Evolutionary conservation across 2,329 filamentous ascomycete genomes (phyloP).

Genomic region (Davidsoniella eucalypti): DNA sequence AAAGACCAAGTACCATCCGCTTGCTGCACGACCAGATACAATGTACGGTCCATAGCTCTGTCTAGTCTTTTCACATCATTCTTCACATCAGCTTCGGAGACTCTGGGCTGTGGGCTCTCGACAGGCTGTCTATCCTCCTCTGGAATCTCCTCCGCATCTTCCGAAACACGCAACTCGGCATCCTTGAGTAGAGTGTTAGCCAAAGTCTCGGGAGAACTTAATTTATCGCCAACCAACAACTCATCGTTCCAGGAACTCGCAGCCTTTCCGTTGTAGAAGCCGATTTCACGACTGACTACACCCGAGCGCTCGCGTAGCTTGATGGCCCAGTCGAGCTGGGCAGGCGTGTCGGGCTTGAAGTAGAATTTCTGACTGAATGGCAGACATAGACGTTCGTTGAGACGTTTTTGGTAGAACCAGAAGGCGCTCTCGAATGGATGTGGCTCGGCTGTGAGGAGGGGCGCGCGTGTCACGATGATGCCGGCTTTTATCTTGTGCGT

Average conservation of each 20-base stretch:
- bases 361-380: constrained; percentile 87
- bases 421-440: constrained; percentile 82
- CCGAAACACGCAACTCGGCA: constrained; percentile 46
- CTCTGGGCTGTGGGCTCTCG: constrained; percentile 51
- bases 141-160: constrained; percentile 42
- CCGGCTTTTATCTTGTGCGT: constrained; percentile 41
- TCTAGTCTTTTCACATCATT: constrained; percentile 66
- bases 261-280: constrained; percentile 58
- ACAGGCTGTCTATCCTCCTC: constrained; percentile 47
- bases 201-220: constrained; percentile 46
- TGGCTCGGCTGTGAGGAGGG: constrained; percentile 67
- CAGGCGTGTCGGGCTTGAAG: constrained; percentile 78
- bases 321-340: constrained; percentile 76
- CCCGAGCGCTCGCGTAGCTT: constrained; percentile 59
- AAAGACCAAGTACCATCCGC: constrained; percentile 62
- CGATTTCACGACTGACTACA: constrained; percentile 69
- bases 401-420: constrained; percentile 91
- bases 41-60: constrained; percentile 58
- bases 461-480: constrained; percentile 74
- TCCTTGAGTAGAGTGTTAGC: constrained; percentile 57
- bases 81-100: constrained; percentile 61
- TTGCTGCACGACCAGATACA: constrained; percentile 74
- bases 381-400: constrained; percentile 80
- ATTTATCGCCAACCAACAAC: constrained; percentile 54
- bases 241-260: constrained; percentile 82